Conservation (phyloP, 2,329 filamentous ascomycete species). For the Colletotrichum godetiae region DNA sequence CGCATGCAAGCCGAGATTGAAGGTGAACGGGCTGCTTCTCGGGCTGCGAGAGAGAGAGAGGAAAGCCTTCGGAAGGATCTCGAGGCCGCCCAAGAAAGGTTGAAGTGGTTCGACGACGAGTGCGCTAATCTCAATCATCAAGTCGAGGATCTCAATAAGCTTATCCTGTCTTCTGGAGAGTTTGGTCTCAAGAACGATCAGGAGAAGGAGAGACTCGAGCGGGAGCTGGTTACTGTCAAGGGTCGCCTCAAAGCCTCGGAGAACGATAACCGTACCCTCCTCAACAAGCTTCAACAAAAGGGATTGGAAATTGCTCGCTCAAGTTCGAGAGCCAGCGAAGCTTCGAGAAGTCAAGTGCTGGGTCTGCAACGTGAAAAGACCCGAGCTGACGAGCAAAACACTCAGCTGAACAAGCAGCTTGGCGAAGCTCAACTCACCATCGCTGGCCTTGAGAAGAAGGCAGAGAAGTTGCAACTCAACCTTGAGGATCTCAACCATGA, state of each 20-base stretch:
- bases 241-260: slow-evolving; percentile 91
- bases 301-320: slow-evolving; percentile 95
- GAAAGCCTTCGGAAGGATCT: slow-evolving; percentile 82
- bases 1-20: slow-evolving; percentile 84
- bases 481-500: slow-evolving; percentile 95
- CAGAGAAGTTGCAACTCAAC: slow-evolving; percentile 89
- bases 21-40: slow-evolving; percentile 82
- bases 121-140: slow-evolving; percentile 80
- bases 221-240: slow-evolving; percentile 90
- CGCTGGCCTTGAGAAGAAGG: slow-evolving; percentile 89
- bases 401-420: slow-evolving; percentile 83
- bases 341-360: slow-evolving; percentile 79
- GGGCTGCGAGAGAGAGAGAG: slow-evolving; percentile 83
- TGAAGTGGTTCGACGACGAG: slow-evolving; percentile 84
- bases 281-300: slow-evolving; percentile 98
- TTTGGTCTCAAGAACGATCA: slow-evolving; percentile 93
- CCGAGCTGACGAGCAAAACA: slow-evolving; percentile 84
- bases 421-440: slow-evolving; percentile 87
- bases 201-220: slow-evolving; percentile 91
- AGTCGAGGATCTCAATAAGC: slow-evolving; percentile 86
- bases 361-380: slow-evolving; percentile 86
- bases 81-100: slow-evolving; percentile 79
- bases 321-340: slow-evolving; percentile 86
- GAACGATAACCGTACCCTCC: slow-evolving; percentile 93
- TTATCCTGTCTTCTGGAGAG: slow-evolving; percentile 88